Evolutionary conservation across 2,329 filamentous ascomycete species (phyloP), one percentile per base, ranked within the genome.

Genomic region (Sphaerostilbella broomeana): DNA sequence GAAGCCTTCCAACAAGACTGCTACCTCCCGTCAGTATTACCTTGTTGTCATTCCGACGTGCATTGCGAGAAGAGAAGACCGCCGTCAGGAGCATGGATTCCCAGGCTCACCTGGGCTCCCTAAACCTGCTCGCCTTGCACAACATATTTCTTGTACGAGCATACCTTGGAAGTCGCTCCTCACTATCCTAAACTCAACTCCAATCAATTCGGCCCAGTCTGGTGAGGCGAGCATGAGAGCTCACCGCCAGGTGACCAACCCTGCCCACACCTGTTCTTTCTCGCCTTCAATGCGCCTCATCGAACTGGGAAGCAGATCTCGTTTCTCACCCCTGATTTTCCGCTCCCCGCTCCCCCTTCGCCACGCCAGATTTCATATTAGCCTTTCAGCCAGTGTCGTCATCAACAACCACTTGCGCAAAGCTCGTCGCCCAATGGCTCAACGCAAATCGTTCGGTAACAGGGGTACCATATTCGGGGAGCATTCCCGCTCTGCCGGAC

Each of bases 361-460:
- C 18, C 19, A 21, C 35, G n/a, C 41, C 36, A 35, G 31, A 40
- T 15, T 42, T 38, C 32, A 27, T 17, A 15, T 26, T 42, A 22
- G 34, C 31, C 31, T 40, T 35, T 40, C 36, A 40, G 36, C 16
- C 36, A 40, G 41, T 43, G 41, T 43, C 41, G 41, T 43, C 41
- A 43, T 43, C 24, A 13, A 30, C 17, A 35, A 38, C 24, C 15
- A 17, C 35, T 31, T 24, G 36, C 16, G 30, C 40, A 34, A 25
- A 30, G 36, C 19, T 36, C 30, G 13, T 21, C 33, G 17, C 30
- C 41, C 41, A 43, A 43, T 43, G 36, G 35, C 31, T 36, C 30
- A 35, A 35, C 40, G 36, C 36, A 43, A 13, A 43, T 29, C 40
- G 35, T 17, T 24, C 29, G 16, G 20, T 20, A 17, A 28, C 18